Conservation (phyloP, 1,284 basidiomycete genomes). For the Malassezia sympodialis region DNA sequence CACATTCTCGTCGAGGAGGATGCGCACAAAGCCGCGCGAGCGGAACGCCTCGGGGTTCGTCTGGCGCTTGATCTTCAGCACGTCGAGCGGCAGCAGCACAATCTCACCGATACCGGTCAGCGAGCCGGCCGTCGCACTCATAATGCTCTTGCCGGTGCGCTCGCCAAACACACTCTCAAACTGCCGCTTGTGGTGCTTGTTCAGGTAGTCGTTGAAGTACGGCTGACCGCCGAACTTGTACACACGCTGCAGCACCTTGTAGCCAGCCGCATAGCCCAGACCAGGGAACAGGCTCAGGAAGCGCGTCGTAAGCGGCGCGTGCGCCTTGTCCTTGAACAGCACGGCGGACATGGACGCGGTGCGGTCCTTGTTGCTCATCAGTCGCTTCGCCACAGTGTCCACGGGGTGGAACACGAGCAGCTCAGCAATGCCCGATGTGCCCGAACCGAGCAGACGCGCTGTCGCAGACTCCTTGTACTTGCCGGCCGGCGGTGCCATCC, state of each 20-base stretch:
- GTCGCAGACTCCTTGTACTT: slow-evolving; percentile 63
- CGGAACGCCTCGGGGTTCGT: slow-evolving; percentile 46
- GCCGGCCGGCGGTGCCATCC: slow-evolving; percentile 35
- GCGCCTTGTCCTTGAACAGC: slow-evolving; percentile 76
- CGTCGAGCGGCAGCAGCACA: slow-evolving; percentile 84
- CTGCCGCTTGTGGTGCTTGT: slow-evolving; percentile 61
- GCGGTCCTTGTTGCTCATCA: slow-evolving; percentile 72
- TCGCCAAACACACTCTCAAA: slow-evolving; percentile 86
- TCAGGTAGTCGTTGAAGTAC: slow-evolving; percentile 87
- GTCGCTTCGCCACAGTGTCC: slow-evolving; percentile 89
- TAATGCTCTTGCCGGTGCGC: slow-evolving; percentile 86
- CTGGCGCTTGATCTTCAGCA: slow-evolving; percentile 86
- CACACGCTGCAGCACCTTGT: slow-evolving; percentile 59
- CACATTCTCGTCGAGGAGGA: slow-evolving; percentile 80
- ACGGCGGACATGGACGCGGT: slow-evolving; percentile 57
- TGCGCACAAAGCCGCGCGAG: slow-evolving; percentile 66
- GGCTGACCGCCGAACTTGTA: slow-evolving; percentile 94
- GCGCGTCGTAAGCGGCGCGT: slow-evolving; percentile 57
- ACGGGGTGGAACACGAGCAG: slow-evolving; percentile 56
- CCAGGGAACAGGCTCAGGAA: slow-evolving; percentile 90
- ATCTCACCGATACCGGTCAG: slow-evolving; percentile 71
- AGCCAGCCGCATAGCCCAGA: slow-evolving; percentile 79
- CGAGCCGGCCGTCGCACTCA: slow-evolving; percentile 78
- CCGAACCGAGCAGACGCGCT: slow-evolving; percentile 83
- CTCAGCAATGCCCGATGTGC: slow-evolving; percentile 71